Percentiles rank a stretch among this genome's conserved stretches.
Evolutionary conservation across 1,284 basidiomycete species (phyloP).

Genomic region (Laetiporus sulphureus): DNA sequence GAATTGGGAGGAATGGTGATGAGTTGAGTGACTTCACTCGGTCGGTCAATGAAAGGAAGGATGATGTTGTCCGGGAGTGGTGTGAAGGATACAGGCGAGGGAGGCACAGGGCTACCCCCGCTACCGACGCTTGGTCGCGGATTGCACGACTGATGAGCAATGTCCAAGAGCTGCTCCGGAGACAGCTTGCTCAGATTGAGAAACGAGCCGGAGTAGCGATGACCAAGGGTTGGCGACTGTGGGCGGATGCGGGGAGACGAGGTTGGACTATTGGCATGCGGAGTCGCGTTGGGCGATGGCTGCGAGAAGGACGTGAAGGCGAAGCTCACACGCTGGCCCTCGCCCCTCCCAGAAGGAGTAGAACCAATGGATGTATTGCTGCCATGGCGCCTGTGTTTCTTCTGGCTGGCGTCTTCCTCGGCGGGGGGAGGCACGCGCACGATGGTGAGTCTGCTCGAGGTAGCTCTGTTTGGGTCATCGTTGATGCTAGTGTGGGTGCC

Average conservation of each 20-base stretch:
- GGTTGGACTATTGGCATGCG: constrained; percentile 18
- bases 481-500: constrained; percentile 46
- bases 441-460: constrained; percentile 65
- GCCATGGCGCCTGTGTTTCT: constrained; percentile 27
- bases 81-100: constrained; percentile 45
- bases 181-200: constrained; percentile 33
- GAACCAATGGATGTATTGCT: constrained; percentile 29
- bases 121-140: constrained; percentile 28
- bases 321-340: constrained; percentile 48
- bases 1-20: constrained; percentile 55
- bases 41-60: constrained; percentile 72
- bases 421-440: constrained; percentile 46
- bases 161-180: constrained; percentile 62
- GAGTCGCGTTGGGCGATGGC: constrained; percentile 13
- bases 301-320: constrained; percentile 55
- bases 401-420: constrained; percentile 20
- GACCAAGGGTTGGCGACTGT: constrained; percentile 17
- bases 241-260: constrained; percentile 23
- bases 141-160: constrained; percentile 53
- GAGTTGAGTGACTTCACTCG: constrained; percentile 55
- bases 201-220: constrained; percentile 17
- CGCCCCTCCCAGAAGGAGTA: constrained; percentile 21
- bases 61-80: constrained; percentile 62
- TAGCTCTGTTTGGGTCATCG: constrained; percentile 43
- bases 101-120: constrained; percentile 9